Conservation (phyloP, 1,284 basidiomycete genomes). For the Irpex rosettiformis region DNA sequence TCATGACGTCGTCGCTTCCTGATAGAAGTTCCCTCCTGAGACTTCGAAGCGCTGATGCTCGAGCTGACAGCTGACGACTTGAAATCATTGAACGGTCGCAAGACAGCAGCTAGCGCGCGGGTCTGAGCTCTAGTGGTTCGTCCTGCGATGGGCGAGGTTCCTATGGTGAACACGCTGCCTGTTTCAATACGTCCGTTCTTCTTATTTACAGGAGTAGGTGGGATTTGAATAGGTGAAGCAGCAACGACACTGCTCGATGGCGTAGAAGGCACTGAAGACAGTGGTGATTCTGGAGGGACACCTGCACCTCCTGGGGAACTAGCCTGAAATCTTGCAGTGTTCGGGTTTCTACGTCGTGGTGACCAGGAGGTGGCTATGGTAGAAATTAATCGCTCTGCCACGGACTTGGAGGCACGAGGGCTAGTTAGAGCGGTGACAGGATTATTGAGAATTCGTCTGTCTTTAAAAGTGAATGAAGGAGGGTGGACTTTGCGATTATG, state of each 20-base stretch:
- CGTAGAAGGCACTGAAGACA: neutral
- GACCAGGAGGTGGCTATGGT: neutral
- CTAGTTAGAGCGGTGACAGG: neutral
- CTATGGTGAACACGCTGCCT: neutral
- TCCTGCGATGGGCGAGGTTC: neutral
- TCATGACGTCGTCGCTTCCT: neutral
- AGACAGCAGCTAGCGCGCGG: neutral
- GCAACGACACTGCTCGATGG: neutral
- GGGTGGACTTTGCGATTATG: neutral
- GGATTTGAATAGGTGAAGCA: neutral
- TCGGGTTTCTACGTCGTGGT: neutral
- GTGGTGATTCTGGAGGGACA: neutral
- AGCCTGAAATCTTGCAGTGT: neutral
- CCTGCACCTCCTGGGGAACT: neutral
- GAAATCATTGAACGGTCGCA: neutral
- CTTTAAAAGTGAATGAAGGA: neutral
- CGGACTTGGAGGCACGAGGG: neutral
- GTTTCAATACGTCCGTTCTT: neutral
- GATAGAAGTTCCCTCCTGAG: neutral
- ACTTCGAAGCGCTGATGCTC: too few species aligned
- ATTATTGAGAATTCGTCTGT: neutral
- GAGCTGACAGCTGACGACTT: neutral
- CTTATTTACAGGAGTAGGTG: neutral
- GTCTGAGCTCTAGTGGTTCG: neutral
- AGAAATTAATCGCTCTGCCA: neutral